Evolutionary conservation across 2,329 filamentous ascomycete species (phyloP), one percentile per base, ranked within the genome.

Genomic region (Phialocephala subalpina): DNA sequence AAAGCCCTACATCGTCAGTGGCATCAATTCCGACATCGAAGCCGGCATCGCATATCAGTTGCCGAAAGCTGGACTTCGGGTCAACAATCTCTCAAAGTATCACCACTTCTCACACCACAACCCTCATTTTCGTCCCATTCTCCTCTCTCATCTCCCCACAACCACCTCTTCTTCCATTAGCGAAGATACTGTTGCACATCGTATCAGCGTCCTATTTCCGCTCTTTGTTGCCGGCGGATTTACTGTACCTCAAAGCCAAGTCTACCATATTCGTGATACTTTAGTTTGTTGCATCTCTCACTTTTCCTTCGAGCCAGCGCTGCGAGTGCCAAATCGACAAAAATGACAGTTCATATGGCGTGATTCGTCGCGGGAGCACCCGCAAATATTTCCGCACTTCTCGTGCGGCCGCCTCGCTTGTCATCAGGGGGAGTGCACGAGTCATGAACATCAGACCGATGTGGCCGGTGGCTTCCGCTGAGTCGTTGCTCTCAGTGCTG

Each of bases 121-220:
- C 12, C 25, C 25, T 53, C 11, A 12, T 29, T 53, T 18, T 22
- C 49, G 27, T 14, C 27, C 27, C 25, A 53, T 53, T 33, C 6
- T 18, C 49, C 3, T 3, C 25, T 29, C 49, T 33, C 27, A 2
- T 49, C 45, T 53, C 22, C 25, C 49, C 49, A 53, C 49, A 53
- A 5, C 25, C 14, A 27, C 22, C 49, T 22, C 7, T 53, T 18
- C 14, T 53, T 16, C 49, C 25, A 29, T 29, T 25, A 29, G 25
- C 47, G 42, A 22, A 47, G 8, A 14, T 49, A 22, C 4, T 53
- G 49, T 53, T 53, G 49, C 49, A 53, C 22, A 33, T 53, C 49
- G 49, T 22, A 53, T 29, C 49, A 18, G 49, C 49, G 49, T 25
- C 11, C 49, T 53, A 53, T 53, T 53, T 53, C 49, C 49, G 49